phyloP scores from a whole-genome alignment of 2,329 filamentous ascomycete species.

The Ophidiomyces ophidiicola region DNA sequence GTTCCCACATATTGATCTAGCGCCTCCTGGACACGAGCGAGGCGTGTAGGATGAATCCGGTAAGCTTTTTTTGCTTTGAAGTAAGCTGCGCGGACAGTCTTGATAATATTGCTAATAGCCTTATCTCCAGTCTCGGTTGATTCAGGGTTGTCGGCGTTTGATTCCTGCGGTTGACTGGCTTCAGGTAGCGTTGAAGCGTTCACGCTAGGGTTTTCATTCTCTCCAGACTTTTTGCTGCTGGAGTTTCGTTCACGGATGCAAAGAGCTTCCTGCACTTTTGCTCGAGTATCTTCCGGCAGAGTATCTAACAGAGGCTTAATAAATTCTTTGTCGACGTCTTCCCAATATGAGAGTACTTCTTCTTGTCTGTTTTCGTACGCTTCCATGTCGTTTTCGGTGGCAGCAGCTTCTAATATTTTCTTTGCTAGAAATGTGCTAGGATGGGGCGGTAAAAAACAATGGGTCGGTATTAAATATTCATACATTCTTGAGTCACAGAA shows the following conservation, averaged over 20 bases:
- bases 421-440: constrained; percentile 74
- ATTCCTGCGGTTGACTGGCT: not conserved
- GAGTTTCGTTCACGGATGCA: constrained; percentile 22
- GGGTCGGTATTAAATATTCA: constrained; percentile 90
- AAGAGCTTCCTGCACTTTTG: constrained; percentile 31
- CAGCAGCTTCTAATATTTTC: constrained; percentile 65
- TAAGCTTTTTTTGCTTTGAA: constrained; percentile 72
- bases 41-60: constrained; percentile 59
- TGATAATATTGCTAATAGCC: constrained; percentile 52
- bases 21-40: constrained; percentile 61
- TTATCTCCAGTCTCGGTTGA: constrained; percentile 14
- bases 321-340: constrained; percentile 63
- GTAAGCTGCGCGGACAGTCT: constrained; percentile 69
- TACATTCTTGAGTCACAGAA: constrained; percentile 92
- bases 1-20: constrained; percentile 71
- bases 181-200: no score
- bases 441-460: constrained; percentile 84
- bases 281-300: constrained; percentile 32
- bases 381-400: constrained; percentile 59
- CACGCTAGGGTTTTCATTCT: constrained; percentile 9
- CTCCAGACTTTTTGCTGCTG: constrained; percentile 12
- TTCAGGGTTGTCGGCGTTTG: constrained; percentile 16
- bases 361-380: constrained; percentile 56
- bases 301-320: constrained; percentile 55
- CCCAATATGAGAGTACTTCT: constrained; percentile 74